A percentile compares a stretch with the other conserved stretches of the same genome.
These are phyloP conservation scores for Gloeophyllum trabeum DNA, from an alignment of 768 basidiomycete genomes.

Conservation along the genomic window DNA sequence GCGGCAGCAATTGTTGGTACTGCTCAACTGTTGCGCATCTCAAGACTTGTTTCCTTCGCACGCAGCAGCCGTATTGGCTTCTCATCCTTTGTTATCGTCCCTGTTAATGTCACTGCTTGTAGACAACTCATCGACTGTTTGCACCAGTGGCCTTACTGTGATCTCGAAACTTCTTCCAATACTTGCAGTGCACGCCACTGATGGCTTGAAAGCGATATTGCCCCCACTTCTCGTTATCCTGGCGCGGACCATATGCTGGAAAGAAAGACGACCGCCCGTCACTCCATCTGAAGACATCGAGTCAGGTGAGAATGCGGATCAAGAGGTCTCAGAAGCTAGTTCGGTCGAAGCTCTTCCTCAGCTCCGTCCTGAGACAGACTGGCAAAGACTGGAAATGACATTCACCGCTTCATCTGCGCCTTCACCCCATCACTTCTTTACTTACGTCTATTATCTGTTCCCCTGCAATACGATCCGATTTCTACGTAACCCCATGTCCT, in stretches of 20 bases:
- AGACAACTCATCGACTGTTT: slow-evolving; percentile 66
- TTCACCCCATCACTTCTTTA: slow-evolving; percentile 58
- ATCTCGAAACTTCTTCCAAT: slow-evolving; percentile 67
- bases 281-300: slow-evolving; percentile 25
- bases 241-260: slow-evolving; percentile 69
- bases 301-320: slow-evolving; percentile 8
- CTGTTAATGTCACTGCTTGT: slow-evolving; percentile 59
- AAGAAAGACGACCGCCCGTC: slow-evolving; percentile 24
- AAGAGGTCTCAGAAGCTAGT: neutral
- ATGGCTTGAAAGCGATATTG: slow-evolving; percentile 44
- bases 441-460: slow-evolving; percentile 80
- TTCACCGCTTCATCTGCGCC: slow-evolving; percentile 50
- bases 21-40: slow-evolving; percentile 55
- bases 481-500: slow-evolving; percentile 53
- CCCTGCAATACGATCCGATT: slow-evolving; percentile 83
- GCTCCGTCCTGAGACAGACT: slow-evolving; percentile 45
- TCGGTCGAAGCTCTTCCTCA: slow-evolving; percentile 3
- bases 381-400: slow-evolving; percentile 55
- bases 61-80: slow-evolving; percentile 39
- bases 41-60: slow-evolving; percentile 34
- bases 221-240: slow-evolving; percentile 59
- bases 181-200: slow-evolving; percentile 52
- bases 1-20: slow-evolving; percentile 58
- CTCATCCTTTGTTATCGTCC: slow-evolving; percentile 51
- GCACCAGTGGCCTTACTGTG: slow-evolving; percentile 50